Percentiles rank a stretch among this genome's conserved stretches.
These are phyloP conservation scores for Neurospora sp. DNA, from an alignment of 495 filamentous ascomycete genomes.

Conservation along the genomic window DNA sequence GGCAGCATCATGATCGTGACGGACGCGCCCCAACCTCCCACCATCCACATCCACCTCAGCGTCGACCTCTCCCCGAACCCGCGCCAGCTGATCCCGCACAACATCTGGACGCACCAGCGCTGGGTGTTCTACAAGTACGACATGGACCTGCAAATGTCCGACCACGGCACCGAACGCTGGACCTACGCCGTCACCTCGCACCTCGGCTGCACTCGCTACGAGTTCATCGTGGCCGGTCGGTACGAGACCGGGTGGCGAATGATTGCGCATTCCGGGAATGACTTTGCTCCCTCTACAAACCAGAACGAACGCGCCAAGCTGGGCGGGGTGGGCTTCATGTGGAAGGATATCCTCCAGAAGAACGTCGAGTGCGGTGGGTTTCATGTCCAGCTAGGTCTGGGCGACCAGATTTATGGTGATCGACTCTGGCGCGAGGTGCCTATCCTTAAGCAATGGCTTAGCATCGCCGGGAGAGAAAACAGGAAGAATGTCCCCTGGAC, in stretches of 20 bases:
- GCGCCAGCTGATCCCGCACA: constrained; percentile 72
- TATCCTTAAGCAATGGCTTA: constrained; percentile 84
- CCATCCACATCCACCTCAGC: constrained; percentile 91
- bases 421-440: constrained; percentile 94
- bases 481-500: constrained; percentile 86
- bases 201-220: constrained; percentile 90
- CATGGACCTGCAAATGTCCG: constrained; percentile 83
- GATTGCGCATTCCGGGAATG: constrained; percentile 88
- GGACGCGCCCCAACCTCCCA: constrained; percentile 86
- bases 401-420: constrained; percentile 94
- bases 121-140: constrained; percentile 98
- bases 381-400: constrained; percentile 82
- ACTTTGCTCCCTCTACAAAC: constrained; percentile 80
- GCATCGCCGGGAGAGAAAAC: constrained; percentile 82
- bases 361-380: constrained; percentile 94
- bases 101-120: constrained; percentile 78
- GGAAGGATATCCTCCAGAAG: constrained; percentile 97
- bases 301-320: constrained; percentile 73
- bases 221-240: constrained; percentile 92
- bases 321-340: constrained; percentile 90
- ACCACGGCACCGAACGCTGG: constrained; percentile 74
- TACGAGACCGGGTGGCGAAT: constrained; percentile 93
- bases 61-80: constrained; percentile 88
- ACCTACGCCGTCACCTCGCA: constrained; percentile 98
- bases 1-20: constrained; percentile 70